phyloP scores from a whole-genome alignment of 1,139 yeast species.

The Blastobotrys petasosporus region DNA sequence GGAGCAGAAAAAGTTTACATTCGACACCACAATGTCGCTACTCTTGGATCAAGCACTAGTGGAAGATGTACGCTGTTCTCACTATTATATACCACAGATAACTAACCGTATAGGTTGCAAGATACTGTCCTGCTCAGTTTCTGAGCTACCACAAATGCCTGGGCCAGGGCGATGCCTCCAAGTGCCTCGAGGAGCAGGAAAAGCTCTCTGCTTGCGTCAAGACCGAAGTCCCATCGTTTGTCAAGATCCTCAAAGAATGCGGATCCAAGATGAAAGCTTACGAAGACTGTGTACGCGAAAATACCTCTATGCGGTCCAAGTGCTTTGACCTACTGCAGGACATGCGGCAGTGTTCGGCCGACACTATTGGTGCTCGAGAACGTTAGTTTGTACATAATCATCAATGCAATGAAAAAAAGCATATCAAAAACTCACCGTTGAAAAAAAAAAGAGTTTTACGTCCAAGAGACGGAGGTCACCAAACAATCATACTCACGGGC shows the following conservation, averaged over 20 bases:
- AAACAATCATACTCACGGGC: no score
- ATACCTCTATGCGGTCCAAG: conserved; percentile 36
- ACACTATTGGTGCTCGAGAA: conserved; percentile 25
- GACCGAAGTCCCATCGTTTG: conserved; percentile 56
- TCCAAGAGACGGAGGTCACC: no score
- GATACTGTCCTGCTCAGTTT: conserved; percentile 59
- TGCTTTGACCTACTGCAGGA: conserved; percentile 38
- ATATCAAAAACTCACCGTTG: neutral
- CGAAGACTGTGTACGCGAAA: conserved; percentile 50
- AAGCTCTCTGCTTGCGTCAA: conserved; percentile 52
- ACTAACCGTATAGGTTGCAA: conserved; percentile 42
- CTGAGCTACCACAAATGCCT: conserved; percentile 62
- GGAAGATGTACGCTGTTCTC: conserved; percentile 40
- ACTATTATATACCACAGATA: neutral
- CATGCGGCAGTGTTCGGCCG: conserved; percentile 36
- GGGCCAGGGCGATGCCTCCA: conserved; percentile 42
- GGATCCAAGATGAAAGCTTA: conserved; percentile 50
- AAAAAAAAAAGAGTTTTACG: neutral
- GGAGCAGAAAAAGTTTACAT: neutral
- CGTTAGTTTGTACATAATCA: neutral
- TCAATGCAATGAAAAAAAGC: neutral
- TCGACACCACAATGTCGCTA: conserved; percentile 35
- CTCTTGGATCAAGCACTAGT: conserved; percentile 49
- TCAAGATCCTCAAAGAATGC: conserved; percentile 55
- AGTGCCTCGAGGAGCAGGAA: conserved; percentile 48